Percentiles rank a stretch among this genome's conserved stretches.
phyloP scores from a whole-genome alignment of 2,329 filamentous ascomycete genomes.

The Magnaporthiopsis incrustans region DNA sequence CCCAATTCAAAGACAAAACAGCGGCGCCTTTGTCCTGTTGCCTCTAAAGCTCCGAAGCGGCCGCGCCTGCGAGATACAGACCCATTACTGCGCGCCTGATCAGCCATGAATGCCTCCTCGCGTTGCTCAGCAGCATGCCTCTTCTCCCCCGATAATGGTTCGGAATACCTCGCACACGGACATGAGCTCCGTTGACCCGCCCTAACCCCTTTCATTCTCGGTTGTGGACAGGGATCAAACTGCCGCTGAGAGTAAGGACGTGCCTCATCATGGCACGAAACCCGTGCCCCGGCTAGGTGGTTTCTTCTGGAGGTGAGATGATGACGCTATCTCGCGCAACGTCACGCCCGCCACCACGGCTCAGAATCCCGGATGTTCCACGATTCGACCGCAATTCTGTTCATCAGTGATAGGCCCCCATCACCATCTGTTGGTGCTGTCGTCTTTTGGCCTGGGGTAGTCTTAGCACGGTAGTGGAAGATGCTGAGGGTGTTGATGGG shows the following conservation, averaged over 20 bases:
- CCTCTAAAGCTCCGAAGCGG: too few relatives aligned
- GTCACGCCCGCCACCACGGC: too few relatives aligned
- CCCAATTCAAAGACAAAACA: background rate
- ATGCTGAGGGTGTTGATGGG: background rate
- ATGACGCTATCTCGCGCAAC: too few relatives aligned
- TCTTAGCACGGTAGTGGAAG: background rate
- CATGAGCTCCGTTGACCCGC: too few relatives aligned
- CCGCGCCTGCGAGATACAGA: background rate
- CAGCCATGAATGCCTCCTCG: background rate
- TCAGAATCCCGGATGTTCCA: background rate
- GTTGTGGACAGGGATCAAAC: too few relatives aligned
- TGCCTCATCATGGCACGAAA: too few relatives aligned
- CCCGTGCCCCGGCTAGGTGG: too few relatives aligned
- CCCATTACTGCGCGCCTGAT: background rate
- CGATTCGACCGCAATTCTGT: background rate
- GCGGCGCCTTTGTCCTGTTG: too few relatives aligned
- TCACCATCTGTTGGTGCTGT: background rate
- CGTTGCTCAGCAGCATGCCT: background rate
- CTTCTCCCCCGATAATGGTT: too few relatives aligned
- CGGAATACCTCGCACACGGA: too few relatives aligned
- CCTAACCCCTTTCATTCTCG: too few relatives aligned
- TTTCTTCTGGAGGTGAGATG: background rate
- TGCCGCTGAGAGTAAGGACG: too few relatives aligned
- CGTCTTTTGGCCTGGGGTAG: background rate
- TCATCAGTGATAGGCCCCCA: background rate